Evolutionary conservation across 495 filamentous ascomycete genomes (phyloP), one percentile per base, ranked within the genome.

Genomic region (Hypoxylon lenormandii): DNA sequence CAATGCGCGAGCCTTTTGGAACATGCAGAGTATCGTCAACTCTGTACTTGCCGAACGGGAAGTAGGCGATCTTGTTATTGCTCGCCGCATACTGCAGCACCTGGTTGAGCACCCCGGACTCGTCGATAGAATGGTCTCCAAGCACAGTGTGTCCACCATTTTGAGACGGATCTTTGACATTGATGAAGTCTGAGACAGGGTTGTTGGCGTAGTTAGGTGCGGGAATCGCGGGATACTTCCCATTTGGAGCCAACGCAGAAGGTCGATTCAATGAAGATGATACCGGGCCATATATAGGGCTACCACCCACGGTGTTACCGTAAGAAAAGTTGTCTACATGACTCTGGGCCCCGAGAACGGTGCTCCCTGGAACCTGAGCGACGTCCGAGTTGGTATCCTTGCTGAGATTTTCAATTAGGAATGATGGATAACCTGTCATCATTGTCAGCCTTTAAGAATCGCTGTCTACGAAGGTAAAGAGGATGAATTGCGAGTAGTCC

Each of bases 241-340:
- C 79, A 21, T 72, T 62, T 2, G 76, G 74, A 5, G 78, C 72
- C 7, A 80, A 69, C 0, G 63, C 66, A 5, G 60, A 21, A 15
- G 79, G 74, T 6, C 78, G 73, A 30, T 26, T 60, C 30, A 64
- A 62, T 0, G 69, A 40, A 1, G 77, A 78, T 7, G 85, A 69
- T 0, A 84, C 82, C 1, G 76, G 63, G 8, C 84, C 82, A 70
- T 92, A 91, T 10, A 89, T 81, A 2, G 84, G 82, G 72, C 86
- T 86, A 11, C 83, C 80, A 15, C 83, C 84, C 13, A 90, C 72
- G 1, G 87, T 89, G 63, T 92, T 90, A 21, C 58, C 80, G 38
- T 78, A 81, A 5, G 78, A 67, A 46, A 75, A 77, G 18, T 76
- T 80, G 4, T 72, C 56, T 4, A 81, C 55, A 47, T 76, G 67